Conservation (phyloP, 768 basidiomycete species). For the Auriscalpium orientale region DNA sequence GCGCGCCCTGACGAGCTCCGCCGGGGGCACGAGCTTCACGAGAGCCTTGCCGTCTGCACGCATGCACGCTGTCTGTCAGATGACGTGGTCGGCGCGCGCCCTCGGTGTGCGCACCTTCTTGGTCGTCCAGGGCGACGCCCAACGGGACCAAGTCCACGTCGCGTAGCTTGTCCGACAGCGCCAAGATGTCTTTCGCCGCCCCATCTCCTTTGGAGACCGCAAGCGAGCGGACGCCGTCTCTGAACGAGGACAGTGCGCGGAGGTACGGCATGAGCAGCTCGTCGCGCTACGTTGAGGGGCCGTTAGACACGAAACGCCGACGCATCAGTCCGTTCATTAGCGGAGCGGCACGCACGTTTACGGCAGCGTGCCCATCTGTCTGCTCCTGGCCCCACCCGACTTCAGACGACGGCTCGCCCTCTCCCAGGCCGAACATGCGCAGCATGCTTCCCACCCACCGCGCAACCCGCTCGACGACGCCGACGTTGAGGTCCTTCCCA, state of each 20-base stretch:
- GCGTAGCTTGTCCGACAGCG: slow-evolving; percentile 82
- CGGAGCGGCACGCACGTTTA: slow-evolving; percentile 39
- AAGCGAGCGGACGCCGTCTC: slow-evolving; percentile 78
- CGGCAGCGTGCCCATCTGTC: slow-evolving; percentile 31
- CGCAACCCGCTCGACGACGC: slow-evolving; percentile 54
- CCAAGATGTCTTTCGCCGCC: slow-evolving; percentile 72
- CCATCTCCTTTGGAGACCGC: slow-evolving; percentile 67
- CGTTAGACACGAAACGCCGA: neutral
- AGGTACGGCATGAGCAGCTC: slow-evolving; percentile 86
- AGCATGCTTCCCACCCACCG: slow-evolving; percentile 70
- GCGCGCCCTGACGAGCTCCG: slow-evolving; percentile 71
- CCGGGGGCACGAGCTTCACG: slow-evolving; percentile 83
- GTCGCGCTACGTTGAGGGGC: slow-evolving; percentile 51
- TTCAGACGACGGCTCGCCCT: slow-evolving; percentile 47
- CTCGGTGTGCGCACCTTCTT: slow-evolving; percentile 63
- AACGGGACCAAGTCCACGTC: slow-evolving; percentile 88
- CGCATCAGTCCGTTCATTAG: neutral
- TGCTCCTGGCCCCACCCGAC: slow-evolving; percentile 83
- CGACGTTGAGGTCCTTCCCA: slow-evolving; percentile 50
- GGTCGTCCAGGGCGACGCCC: slow-evolving; percentile 94
- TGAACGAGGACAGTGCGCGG: slow-evolving; percentile 76
- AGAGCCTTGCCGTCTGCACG: slow-evolving; percentile 86
- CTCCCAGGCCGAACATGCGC: slow-evolving; percentile 72
- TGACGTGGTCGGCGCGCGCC: neutral
- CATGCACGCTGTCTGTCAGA: neutral